These are phyloP conservation scores for Pistacia integerrima DNA, from an alignment of 345 rosid genomes.

Conservation along the genomic window DNA sequence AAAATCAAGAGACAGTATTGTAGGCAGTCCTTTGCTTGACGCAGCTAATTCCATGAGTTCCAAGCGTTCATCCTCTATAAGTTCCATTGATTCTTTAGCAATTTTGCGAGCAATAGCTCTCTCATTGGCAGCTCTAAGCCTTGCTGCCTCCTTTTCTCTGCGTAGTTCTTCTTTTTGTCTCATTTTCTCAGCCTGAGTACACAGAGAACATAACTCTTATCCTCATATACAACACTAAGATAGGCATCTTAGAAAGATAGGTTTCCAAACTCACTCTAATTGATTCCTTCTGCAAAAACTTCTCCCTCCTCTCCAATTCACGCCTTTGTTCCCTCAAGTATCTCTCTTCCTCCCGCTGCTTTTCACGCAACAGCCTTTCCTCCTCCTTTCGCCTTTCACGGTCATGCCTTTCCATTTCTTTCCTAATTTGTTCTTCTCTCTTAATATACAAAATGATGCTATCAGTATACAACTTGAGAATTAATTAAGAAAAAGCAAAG, in stretches of 20 bases:
- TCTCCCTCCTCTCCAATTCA: conserved; percentile 86
- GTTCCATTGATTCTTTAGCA: conserved; percentile 87
- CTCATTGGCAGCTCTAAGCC: conserved; percentile 86
- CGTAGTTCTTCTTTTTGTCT: conserved; percentile 83
- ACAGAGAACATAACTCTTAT: conserved; percentile 13
- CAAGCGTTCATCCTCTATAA: conserved; percentile 79
- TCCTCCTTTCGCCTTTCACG: conserved; percentile 95
- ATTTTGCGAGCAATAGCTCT: conserved; percentile 88
- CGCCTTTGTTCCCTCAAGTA: conserved; percentile 76
- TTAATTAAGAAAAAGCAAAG: conserved; percentile 12
- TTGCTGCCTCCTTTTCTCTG: conserved; percentile 73
- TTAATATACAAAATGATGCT: conserved; percentile 27
- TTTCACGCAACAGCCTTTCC: conserved; percentile 85
- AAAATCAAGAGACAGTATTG: conserved; percentile 63
- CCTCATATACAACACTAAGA: conserved; percentile 7
- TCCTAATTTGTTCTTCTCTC: conserved; percentile 83
- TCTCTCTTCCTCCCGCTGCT: conserved; percentile 92
- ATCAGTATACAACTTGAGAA: conserved; percentile 11
- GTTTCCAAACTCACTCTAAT: conserved; percentile 55
- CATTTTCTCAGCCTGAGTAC: conserved; percentile 75
- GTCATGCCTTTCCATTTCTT: conserved; percentile 86
- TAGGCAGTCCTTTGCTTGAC: conserved; percentile 63
- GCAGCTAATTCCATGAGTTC: conserved; percentile 94
- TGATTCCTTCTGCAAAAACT: conserved; percentile 78
- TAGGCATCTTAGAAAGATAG: background rate